phyloP scores from a whole-genome alignment of 225 moss, liverwort and hornwort genomes.

The Rhytidiadelphus loreus region DNA sequence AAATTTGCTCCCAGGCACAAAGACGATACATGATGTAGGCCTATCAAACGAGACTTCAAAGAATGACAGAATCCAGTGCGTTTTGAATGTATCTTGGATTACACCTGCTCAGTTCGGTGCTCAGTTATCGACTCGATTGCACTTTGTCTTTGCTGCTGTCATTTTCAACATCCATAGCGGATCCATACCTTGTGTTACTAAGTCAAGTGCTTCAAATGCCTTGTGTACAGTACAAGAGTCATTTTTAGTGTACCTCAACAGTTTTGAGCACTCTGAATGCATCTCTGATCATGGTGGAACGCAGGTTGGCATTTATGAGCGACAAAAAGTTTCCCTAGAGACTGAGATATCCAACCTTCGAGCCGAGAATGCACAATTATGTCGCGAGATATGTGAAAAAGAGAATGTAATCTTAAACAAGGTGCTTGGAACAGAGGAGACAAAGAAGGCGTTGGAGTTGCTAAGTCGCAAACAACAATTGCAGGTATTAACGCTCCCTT shows the following conservation, averaged over 20 bases:
- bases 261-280: conserved; percentile 1
- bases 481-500: background rate
- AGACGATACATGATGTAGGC: background rate
- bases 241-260: background rate
- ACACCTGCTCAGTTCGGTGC: background rate
- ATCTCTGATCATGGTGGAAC: background rate
- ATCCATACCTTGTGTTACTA: background rate
- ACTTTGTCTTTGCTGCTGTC: background rate
- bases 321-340: conserved; percentile 55
- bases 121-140: background rate
- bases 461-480: conserved; percentile 26
- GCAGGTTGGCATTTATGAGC: conserved; percentile 91
- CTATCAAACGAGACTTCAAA: background rate
- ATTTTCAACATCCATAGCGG: background rate
- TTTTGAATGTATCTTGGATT: background rate
- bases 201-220: background rate
- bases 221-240: background rate
- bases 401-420: conserved; percentile 63
- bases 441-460: conserved; percentile 32
- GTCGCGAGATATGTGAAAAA: conserved; percentile 78
- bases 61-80: background rate
- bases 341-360: conserved; percentile 62
- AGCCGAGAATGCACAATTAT: conserved; percentile 66
- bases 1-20: background rate
- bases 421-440: conserved; percentile 49